Percentiles rank a stretch among this genome's conserved stretches.
Evolutionary conservation across 2,329 filamentous ascomycete species (phyloP).

Genomic region (Aspergillus fumigatiaffinis): DNA sequence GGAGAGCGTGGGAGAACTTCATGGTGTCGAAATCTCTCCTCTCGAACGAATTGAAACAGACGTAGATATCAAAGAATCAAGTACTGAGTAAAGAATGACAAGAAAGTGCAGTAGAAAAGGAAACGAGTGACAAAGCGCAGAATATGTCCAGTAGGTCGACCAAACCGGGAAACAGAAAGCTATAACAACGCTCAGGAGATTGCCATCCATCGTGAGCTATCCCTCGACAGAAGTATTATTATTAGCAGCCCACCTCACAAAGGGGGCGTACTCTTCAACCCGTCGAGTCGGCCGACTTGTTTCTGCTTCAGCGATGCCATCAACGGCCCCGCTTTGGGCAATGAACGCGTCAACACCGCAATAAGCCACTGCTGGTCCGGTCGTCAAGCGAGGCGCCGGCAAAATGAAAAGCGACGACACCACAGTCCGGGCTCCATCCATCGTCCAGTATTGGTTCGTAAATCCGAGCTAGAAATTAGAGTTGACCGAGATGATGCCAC

Average conservation of each 20-base stretch:
- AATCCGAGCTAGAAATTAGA: neutral
- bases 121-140: neutral
- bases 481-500: neutral
- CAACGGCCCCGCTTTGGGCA: neutral
- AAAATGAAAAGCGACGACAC: neutral
- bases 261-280: neutral
- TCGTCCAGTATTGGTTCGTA: neutral
- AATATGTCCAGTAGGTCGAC: neutral
- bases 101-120: neutral
- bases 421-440: too few species aligned
- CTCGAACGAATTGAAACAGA: neutral
- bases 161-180: neutral
- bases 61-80: neutral
- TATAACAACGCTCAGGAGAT: neutral
- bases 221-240: neutral
- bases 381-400: neutral
- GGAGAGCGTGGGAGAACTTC: constrained; percentile 6
- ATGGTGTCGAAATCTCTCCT: constrained; percentile 3
- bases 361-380: neutral
- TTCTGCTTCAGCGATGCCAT: neutral
- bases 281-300: neutral
- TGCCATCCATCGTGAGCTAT: neutral
- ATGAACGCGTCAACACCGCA: neutral
- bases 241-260: neutral
- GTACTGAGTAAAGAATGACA: neutral